Percentiles rank a stretch among this genome's conserved stretches.
Evolutionary conservation across 225 moss, liverwort and hornwort genomes (phyloP).

Genomic region (Polytrichum formosum): DNA sequence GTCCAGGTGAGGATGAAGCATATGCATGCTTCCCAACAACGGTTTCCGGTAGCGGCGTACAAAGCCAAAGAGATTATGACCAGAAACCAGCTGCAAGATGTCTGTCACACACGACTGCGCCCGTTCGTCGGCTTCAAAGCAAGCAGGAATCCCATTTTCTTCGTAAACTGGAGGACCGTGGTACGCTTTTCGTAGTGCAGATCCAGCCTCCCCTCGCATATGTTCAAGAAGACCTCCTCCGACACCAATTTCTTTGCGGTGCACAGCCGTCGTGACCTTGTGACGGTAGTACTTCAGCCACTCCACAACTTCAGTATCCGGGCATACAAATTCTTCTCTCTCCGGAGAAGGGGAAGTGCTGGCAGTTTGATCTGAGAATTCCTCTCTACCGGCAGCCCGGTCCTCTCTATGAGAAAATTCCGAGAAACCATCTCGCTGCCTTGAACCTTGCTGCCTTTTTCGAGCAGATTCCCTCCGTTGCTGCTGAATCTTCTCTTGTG

Average conservation of each 20-base stretch:
- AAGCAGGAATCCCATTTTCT: constrained; percentile 65
- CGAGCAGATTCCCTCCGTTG: constrained; percentile 13
- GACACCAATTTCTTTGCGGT: constrained; percentile 64
- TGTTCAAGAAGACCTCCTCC: constrained; percentile 78
- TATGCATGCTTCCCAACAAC: constrained; percentile 34
- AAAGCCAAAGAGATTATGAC: constrained; percentile 82
- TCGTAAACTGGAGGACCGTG: constrained; percentile 78
- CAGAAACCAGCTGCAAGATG: constrained; percentile 86
- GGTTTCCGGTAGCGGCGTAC: constrained; percentile 50
- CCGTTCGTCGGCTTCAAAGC: constrained; percentile 97
- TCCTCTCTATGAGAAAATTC: constrained; percentile 20
- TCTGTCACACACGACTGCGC: constrained; percentile 60
- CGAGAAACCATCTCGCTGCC: constrained; percentile 17
- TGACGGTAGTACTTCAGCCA: constrained; percentile 79
- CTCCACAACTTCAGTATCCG: constrained; percentile 70
- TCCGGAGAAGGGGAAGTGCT: constrained; percentile 20
- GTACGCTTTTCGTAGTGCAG: constrained; percentile 81
- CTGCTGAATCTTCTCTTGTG: constrained; percentile 21
- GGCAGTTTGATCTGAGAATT: constrained; percentile 18
- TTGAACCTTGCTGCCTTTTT: constrained; percentile 5
- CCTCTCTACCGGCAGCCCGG: constrained; percentile 7
- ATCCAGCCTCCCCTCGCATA: constrained; percentile 65
- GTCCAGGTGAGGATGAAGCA: constrained; percentile 7
- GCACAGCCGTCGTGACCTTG: constrained; percentile 55
- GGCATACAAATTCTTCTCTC: constrained; percentile 37